Evolutionary conservation across 345 rosid species (phyloP).

Genomic region (Acer campestre): DNA sequence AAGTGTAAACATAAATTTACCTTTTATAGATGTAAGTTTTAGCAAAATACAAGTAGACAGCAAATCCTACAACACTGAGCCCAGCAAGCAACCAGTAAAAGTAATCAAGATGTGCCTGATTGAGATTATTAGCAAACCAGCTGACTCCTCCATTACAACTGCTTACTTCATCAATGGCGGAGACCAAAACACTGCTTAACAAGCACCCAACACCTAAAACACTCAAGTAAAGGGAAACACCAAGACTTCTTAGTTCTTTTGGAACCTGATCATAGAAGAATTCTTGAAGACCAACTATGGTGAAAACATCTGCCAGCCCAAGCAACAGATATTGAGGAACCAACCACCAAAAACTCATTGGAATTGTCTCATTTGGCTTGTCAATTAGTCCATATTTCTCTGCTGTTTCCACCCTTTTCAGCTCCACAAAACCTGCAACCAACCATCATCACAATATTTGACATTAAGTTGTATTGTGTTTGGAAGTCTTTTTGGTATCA

Average conservation of each 20-base stretch:
- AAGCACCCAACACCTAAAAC: slow-evolving; percentile 33
- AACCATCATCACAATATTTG: too few species aligned
- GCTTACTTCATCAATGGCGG: slow-evolving; percentile 17
- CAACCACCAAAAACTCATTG: slow-evolving; percentile 39
- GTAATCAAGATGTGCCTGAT: slow-evolving; percentile 39
- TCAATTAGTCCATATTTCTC: slow-evolving; percentile 26
- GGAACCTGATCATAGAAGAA: slow-evolving; percentile 42
- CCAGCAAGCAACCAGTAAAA: slow-evolving; percentile 36
- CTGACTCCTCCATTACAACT: slow-evolving; percentile 8
- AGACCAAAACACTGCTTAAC: slow-evolving; percentile 31
- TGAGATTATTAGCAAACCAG: slow-evolving; percentile 36
- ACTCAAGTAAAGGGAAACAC: slow-evolving; percentile 35
- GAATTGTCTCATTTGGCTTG: slow-evolving; percentile 25
- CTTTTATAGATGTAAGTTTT: slow-evolving; percentile 27
- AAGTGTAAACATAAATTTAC: too few species aligned
- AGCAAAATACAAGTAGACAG: slow-evolving; percentile 21
- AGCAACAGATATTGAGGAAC: slow-evolving; percentile 34
- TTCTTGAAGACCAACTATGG: slow-evolving; percentile 41
- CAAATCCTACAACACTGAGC: slow-evolving; percentile 23
- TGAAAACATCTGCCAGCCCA: slow-evolving; percentile 34
- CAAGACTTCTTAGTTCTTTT: slow-evolving; percentile 29
- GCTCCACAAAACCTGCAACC: slow-evolving; percentile 25
- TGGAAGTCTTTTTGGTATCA: too few species aligned
- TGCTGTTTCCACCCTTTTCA: slow-evolving; percentile 27
- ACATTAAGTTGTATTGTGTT: too few species aligned